Evolutionary conservation across 305 asterid species (phyloP).

Genomic region (Fraxinus platypoda): DNA sequence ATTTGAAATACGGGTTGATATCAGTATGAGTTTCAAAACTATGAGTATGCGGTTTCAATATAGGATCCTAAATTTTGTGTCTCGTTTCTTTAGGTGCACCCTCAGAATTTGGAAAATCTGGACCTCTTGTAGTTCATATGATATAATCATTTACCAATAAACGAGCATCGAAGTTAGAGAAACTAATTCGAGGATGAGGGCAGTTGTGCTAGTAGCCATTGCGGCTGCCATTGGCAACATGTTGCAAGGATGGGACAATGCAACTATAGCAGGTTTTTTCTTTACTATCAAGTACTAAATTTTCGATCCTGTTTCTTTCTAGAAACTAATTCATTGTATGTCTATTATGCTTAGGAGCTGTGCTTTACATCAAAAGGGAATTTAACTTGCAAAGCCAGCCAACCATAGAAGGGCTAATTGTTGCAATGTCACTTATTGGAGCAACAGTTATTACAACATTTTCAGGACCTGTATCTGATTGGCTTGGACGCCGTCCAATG

Average conservation of each 20-base stretch:
- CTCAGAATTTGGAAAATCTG: neutral
- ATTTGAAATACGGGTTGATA: neutral
- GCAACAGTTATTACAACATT: conserved; percentile 82
- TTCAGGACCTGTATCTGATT: conserved; percentile 78
- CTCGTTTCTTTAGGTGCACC: neutral
- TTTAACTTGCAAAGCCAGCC: conserved; percentile 69
- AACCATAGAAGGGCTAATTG: conserved; percentile 83
- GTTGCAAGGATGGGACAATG: conserved; percentile 97
- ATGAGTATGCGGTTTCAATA: neutral
- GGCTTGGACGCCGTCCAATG: conserved; percentile 88
- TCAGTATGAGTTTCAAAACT: neutral
- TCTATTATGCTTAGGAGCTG: conserved; percentile 56
- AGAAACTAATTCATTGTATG: neutral
- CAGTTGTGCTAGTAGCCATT: conserved; percentile 73
- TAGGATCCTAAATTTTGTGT: neutral
- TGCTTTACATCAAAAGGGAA: conserved; percentile 84
- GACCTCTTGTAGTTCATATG: neutral
- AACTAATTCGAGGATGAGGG: conserved; percentile 46
- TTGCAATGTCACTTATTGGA: conserved; percentile 88
- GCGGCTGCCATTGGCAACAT: conserved; percentile 82
- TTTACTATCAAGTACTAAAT: neutral
- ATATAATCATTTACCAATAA: conserved; percentile 10
- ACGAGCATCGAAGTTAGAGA: neutral
- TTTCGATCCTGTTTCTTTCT: neutral
- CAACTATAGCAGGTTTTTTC: conserved; percentile 73